Conservation (phyloP, 495 filamentous ascomycete species). For the Lasiosphaeria ovina region DNA sequence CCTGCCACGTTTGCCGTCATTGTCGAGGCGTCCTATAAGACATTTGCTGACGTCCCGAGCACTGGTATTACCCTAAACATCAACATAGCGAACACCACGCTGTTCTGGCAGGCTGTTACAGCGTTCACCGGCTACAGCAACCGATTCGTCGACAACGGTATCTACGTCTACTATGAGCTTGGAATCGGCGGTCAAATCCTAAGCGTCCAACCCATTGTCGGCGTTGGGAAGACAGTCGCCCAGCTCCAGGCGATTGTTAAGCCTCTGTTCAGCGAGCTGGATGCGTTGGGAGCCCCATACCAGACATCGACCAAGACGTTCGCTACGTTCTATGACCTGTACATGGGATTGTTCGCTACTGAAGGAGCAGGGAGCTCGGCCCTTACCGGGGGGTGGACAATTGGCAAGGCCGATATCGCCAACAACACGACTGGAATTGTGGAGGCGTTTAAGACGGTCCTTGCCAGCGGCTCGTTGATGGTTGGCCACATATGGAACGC, state of each 20-base stretch:
- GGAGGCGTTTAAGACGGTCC: slow-evolving; percentile 38
- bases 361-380: slow-evolving; percentile 44
- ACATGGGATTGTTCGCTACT: slow-evolving; percentile 46
- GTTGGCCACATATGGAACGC: slow-evolving; percentile 53
- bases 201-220: slow-evolving; percentile 45
- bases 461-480: slow-evolving; percentile 36
- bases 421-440: slow-evolving; percentile 42
- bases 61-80: slow-evolving; percentile 44
- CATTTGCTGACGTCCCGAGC: slow-evolving; percentile 40
- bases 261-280: slow-evolving; percentile 46
- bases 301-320: slow-evolving; percentile 32
- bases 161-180: slow-evolving; percentile 51
- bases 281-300: slow-evolving; percentile 36
- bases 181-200: slow-evolving; percentile 26
- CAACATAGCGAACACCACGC: slow-evolving; percentile 35
- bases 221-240: slow-evolving; percentile 39
- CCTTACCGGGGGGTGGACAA: slow-evolving; percentile 47
- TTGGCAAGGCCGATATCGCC: slow-evolving; percentile 41
- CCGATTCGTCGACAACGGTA: slow-evolving; percentile 38
- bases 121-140: slow-evolving; percentile 47
- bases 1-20: slow-evolving; percentile 58
- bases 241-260: slow-evolving; percentile 41
- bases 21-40: slow-evolving; percentile 50
- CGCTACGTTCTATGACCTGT: slow-evolving; percentile 46
- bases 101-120: slow-evolving; percentile 46